Evolutionary conservation across 257 asterid species (phyloP).

Genomic region (Pogostemon cablin): DNA sequence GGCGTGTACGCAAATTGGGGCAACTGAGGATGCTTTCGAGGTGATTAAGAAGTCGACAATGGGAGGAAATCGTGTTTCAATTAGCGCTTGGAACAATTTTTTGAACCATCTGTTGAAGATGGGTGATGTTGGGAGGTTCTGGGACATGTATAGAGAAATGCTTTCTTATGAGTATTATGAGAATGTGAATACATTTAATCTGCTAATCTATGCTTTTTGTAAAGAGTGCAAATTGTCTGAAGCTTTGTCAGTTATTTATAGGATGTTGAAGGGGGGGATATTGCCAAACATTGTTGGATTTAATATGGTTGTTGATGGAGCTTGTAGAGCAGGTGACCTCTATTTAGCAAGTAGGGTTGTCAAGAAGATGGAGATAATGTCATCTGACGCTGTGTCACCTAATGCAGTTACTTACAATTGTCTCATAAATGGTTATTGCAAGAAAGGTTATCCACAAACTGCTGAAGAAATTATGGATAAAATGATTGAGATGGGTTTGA

Average conservation of each 20-base stretch:
- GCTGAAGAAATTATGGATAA: conserved; percentile 55
- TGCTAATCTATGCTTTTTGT: conserved; percentile 68
- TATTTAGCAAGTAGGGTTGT: conserved; percentile 58
- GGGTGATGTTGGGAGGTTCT: conserved; percentile 54
- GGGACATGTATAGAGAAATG: conserved; percentile 68
- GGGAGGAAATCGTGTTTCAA: conserved; percentile 47
- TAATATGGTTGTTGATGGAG: conserved; percentile 80
- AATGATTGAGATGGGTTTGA: conserved; percentile 53
- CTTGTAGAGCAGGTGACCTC: conserved; percentile 55
- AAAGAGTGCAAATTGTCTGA: conserved; percentile 55
- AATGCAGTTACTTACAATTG: conserved; percentile 63
- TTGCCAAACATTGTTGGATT: conserved; percentile 60
- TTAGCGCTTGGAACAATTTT: conserved; percentile 84
- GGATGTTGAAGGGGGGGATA: conserved; percentile 71
- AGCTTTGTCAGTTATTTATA: conserved; percentile 65
- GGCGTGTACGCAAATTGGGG: conserved; percentile 74
- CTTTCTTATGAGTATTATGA: conserved; percentile 60
- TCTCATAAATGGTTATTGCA: conserved; percentile 76
- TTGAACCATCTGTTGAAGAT: conserved; percentile 67
- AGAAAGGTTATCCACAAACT: conserved; percentile 49
- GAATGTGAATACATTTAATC: conserved; percentile 69
- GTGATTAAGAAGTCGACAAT: conserved; percentile 55
- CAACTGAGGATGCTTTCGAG: conserved; percentile 57
- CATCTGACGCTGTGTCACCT: conserved; percentile 50
- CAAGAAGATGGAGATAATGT: conserved; percentile 51